These are phyloP conservation scores for Pneumocystis canis DNA, from an alignment of 1,139 yeast genomes.

Conservation along the genomic window DNA sequence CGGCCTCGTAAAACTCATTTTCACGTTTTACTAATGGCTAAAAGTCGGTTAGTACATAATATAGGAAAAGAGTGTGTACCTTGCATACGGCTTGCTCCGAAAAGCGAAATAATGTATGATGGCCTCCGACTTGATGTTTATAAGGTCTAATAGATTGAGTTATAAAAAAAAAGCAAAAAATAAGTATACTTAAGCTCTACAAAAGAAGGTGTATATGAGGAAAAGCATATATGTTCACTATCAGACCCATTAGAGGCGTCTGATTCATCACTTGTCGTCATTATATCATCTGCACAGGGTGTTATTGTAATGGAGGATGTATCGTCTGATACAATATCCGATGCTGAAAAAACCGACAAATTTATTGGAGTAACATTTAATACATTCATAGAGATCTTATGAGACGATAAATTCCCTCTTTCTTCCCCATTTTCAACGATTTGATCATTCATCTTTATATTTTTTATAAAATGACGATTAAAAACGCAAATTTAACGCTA, in stretches of 20 bases:
- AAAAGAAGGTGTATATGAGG: not conserved
- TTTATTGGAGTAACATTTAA: too few species aligned
- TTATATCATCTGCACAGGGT: not conserved
- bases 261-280: not conserved
- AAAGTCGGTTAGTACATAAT: not conserved
- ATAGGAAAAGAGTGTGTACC: too few species aligned
- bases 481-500: too few species aligned
- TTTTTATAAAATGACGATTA: too few species aligned
- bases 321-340: not conserved
- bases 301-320: not conserved
- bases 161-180: not conserved
- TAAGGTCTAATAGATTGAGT: constrained; percentile 48
- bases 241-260: not conserved
- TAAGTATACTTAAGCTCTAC: not conserved
- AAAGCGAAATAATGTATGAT: constrained; percentile 87
- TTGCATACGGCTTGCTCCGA: constrained; percentile 92
- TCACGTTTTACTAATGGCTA: constrained; percentile 71
- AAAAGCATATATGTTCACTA: not conserved
- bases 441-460: too few species aligned
- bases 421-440: too few species aligned
- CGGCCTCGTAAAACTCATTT: constrained; percentile 77
- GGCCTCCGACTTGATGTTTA: constrained; percentile 89
- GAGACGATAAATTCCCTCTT: too few species aligned
- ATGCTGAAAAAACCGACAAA: too few species aligned
- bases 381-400: too few species aligned